Evolutionary conservation across 495 filamentous ascomycete species (phyloP).

Genomic region (Tetracladium setigerum): DNA sequence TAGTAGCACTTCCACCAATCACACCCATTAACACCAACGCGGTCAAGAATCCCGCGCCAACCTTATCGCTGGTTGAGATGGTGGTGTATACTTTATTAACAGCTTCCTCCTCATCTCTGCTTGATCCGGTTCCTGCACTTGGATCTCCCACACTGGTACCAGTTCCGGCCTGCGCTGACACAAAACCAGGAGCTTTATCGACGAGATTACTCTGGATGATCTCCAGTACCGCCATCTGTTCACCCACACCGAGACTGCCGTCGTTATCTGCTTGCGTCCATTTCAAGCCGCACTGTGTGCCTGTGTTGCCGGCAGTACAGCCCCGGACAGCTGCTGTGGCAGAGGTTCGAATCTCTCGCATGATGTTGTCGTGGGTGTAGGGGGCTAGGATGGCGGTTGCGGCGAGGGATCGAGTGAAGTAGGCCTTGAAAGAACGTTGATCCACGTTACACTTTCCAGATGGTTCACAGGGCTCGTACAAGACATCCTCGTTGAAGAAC

Average conservation of each 20-base stretch:
- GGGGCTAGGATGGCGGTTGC: constrained; percentile 62
- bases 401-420: constrained; percentile 78
- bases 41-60: constrained; percentile 57
- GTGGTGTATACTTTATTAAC: background rate
- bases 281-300: constrained; percentile 58
- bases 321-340: constrained; percentile 57
- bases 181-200: constrained; percentile 21
- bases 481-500: constrained; percentile 51
- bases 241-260: constrained; percentile 48
- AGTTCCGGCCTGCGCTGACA: constrained; percentile 31
- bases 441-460: constrained; percentile 58
- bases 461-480: constrained; percentile 70
- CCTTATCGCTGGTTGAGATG: constrained; percentile 45
- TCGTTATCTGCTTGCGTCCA: constrained; percentile 59
- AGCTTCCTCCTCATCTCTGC: background rate
- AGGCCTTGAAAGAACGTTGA: constrained; percentile 81
- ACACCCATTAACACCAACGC: constrained; percentile 30
- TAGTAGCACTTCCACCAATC: constrained; percentile 18
- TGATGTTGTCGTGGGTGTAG: constrained; percentile 50
- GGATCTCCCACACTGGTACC: constrained; percentile 71
- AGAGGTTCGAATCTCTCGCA: constrained; percentile 53
- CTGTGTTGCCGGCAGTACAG: constrained; percentile 53
- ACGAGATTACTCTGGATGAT: constrained; percentile 53
- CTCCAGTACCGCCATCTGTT: constrained; percentile 64
- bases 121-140: constrained; percentile 45